Percentiles rank a stretch among this genome's conserved stretches.
phyloP scores from a whole-genome alignment of 2,329 filamentous ascomycete species.

The Microsporum canis region DNA sequence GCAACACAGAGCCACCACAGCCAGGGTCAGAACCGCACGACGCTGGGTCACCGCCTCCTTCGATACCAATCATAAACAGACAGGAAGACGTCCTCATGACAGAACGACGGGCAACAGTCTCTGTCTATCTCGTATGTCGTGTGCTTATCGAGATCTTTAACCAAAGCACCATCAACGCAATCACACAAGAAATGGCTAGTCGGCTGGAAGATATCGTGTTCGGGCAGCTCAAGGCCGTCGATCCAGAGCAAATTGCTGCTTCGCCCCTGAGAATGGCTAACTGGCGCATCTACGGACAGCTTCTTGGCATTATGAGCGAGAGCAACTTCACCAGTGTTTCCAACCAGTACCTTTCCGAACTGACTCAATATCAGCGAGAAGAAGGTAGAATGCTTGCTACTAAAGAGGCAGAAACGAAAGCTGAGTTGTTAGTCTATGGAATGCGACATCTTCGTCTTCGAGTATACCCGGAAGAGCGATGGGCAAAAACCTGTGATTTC shows the following conservation, averaged over 20 bases:
- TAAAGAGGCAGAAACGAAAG: constrained; percentile 63
- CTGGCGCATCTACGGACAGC: constrained; percentile 85
- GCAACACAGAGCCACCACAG: constrained; percentile 63
- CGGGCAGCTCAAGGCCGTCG: constrained; percentile 79
- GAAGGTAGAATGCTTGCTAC: constrained; percentile 39
- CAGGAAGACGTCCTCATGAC: constrained; percentile 67
- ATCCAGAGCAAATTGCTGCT: constrained; percentile 58
- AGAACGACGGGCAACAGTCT: constrained; percentile 83
- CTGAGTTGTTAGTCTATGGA: constrained; percentile 76
- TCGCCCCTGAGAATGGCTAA: constrained; percentile 84
- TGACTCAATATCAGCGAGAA: constrained; percentile 67
- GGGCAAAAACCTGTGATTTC: constrained; percentile 82
- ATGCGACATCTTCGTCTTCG: constrained; percentile 83
- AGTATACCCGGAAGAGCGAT: constrained; percentile 59
- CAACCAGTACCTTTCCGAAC: constrained; percentile 66
- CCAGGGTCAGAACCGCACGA: constrained; percentile 27
- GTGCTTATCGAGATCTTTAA: constrained; percentile 89
- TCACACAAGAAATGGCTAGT: constrained; percentile 85
- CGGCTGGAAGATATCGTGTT: constrained; percentile 94
- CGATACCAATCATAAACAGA: constrained; percentile 32
- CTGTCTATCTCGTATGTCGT: constrained; percentile 89
- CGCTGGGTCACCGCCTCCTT: constrained; percentile 18
- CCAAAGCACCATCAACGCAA: constrained; percentile 69
- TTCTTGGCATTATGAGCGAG: constrained; percentile 92
- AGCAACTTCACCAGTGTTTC: constrained; percentile 80